phyloP scores from a whole-genome alignment of 2,329 filamentous ascomycete species.

The Penicillium psychrosexuale region DNA sequence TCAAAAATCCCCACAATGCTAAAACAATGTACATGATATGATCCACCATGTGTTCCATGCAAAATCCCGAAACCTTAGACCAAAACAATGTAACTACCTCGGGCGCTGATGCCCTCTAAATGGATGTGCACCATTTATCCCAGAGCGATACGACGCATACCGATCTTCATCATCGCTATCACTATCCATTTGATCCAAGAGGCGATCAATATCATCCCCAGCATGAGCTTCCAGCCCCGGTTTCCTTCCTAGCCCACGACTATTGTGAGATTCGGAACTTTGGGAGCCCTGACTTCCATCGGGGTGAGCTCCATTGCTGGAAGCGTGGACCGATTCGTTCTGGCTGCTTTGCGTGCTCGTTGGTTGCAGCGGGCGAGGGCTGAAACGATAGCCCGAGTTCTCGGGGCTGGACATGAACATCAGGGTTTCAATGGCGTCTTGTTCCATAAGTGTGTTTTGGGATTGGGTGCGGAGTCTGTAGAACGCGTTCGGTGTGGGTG shows the following conservation, averaged over 20 bases:
- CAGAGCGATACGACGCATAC: conserved; percentile 15
- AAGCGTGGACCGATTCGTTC: conserved; percentile 23
- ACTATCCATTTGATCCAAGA: conserved; percentile 42
- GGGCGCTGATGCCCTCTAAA: conserved; percentile 4
- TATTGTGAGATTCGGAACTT: conserved; percentile 11
- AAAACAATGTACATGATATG: neutral
- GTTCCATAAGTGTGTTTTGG: conserved; percentile 48
- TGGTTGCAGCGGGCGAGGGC: conserved; percentile 29
- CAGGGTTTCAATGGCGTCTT: conserved; percentile 51
- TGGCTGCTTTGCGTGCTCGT: conserved; percentile 25
- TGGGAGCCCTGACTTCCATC: conserved; percentile 21
- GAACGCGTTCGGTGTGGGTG: conserved; percentile 22
- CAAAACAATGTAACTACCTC: conserved; percentile 8
- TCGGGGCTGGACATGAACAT: conserved; percentile 52
- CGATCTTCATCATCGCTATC: conserved; percentile 36
- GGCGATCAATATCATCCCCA: conserved; percentile 42
- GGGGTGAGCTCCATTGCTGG: conserved; percentile 4
- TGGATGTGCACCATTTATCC: conserved; percentile 6
- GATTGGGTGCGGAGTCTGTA: conserved; percentile 37
- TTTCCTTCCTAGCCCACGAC: conserved; percentile 5
- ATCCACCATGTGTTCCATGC: neutral
- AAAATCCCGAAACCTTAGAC: neutral
- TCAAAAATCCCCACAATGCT: neutral
- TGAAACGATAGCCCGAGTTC: conserved; percentile 45
- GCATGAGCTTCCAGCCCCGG: conserved; percentile 32